These are phyloP conservation scores for Solanum habrochaites DNA, from an alignment of 257 asterid genomes.

Conservation along the genomic window DNA sequence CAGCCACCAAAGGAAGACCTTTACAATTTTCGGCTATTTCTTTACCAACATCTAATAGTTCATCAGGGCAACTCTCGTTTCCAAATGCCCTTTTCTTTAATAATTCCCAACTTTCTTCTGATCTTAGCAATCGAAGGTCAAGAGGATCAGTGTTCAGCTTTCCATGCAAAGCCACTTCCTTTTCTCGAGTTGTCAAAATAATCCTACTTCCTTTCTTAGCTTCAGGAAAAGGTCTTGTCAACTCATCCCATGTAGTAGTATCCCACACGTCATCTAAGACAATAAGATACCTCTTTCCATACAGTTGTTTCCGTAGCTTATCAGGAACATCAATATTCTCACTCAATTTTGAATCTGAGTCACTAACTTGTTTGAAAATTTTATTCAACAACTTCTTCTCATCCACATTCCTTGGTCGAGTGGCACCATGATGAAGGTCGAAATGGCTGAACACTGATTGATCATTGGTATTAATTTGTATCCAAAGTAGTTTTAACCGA, in stretches of 20 bases:
- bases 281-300: background rate
- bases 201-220: background rate
- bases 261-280: background rate
- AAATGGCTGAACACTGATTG: background rate
- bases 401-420: background rate
- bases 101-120: slow-evolving; percentile 10
- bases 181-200: background rate
- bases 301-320: background rate
- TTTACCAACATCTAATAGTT: background rate
- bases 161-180: background rate
- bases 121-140: background rate
- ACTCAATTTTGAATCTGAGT: background rate
- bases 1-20: slow-evolving; percentile 13
- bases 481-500: background rate
- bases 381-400: background rate
- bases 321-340: background rate
- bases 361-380: background rate
- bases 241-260: background rate
- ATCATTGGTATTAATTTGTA: background rate
- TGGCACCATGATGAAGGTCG: background rate
- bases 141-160: background rate
- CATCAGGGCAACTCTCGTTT: slow-evolving; percentile 1
- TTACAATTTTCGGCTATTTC: slow-evolving; percentile 4
- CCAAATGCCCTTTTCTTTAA: slow-evolving; percentile 1
- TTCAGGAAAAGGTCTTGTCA: background rate